phyloP scores from a whole-genome alignment of 192 early-diverging fungal species.

The Backusella psychrophila region DNA sequence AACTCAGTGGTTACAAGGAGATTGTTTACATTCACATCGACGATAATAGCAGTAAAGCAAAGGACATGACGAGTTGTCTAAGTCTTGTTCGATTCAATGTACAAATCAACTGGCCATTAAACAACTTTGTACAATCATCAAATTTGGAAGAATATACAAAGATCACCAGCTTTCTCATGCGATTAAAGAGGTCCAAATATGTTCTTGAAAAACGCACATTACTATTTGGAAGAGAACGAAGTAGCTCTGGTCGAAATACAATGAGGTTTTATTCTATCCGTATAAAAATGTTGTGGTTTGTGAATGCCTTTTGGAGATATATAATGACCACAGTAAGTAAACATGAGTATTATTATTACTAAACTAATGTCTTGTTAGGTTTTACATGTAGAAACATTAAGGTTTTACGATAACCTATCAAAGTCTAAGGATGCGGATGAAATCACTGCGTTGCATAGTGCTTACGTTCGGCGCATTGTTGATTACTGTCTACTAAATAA shows the following conservation, averaged over 20 bases:
- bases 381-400: slow-evolving; percentile 35
- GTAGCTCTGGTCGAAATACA: slow-evolving; percentile 8
- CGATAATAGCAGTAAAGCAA: background rate
- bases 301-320: slow-evolving; percentile 40
- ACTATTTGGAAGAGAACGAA: slow-evolving; percentile 11
- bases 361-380: slow-evolving; percentile 22
- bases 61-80: background rate
- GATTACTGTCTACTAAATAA: slow-evolving; percentile 40
- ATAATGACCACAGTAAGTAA: slow-evolving; percentile 37
- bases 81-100: slow-evolving; percentile 10
- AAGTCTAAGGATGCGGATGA: slow-evolving; percentile 36
- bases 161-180: slow-evolving; percentile 29
- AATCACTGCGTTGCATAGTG: slow-evolving; percentile 30
- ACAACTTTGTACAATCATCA: slow-evolving; percentile 30
- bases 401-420: slow-evolving; percentile 25
- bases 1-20: slow-evolving; percentile 10
- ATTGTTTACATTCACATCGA: slow-evolving; percentile 27
- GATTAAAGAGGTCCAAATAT: slow-evolving; percentile 39
- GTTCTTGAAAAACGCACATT: slow-evolving; percentile 34
- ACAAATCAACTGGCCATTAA: slow-evolving; percentile 30
- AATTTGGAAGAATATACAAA: slow-evolving; percentile 26
- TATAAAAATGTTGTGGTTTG: slow-evolving; percentile 41
- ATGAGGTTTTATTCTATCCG: slow-evolving; percentile 36
- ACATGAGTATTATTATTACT: background rate
- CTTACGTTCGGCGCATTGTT: slow-evolving; percentile 27